Evolutionary conservation across 1,284 basidiomycete genomes (phyloP).

Genomic region (Malassezia restricta): DNA sequence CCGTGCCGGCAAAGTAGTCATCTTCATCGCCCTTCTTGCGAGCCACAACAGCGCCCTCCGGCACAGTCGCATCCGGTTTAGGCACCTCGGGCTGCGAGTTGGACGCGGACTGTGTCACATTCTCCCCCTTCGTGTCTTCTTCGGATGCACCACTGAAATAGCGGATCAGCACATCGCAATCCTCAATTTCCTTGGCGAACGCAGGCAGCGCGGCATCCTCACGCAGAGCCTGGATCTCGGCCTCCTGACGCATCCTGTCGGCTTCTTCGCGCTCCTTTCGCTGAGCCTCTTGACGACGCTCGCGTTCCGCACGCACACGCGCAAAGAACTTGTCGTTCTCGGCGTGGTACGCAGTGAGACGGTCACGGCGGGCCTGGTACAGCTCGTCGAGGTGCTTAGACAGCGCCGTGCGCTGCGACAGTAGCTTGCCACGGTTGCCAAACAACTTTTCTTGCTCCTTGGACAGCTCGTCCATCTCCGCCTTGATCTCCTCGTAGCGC

Average conservation of each 20-base stretch:
- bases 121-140: conserved; percentile 31
- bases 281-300: conserved; percentile 60
- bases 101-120: conserved; percentile 19
- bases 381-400: conserved; percentile 54
- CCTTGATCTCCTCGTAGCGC: conserved; percentile 68
- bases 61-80: conserved; percentile 55
- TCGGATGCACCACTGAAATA: conserved; percentile 55
- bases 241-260: conserved; percentile 70
- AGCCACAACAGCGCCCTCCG: conserved; percentile 58
- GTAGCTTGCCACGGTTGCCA: conserved; percentile 68
- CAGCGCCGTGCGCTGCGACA: conserved; percentile 70
- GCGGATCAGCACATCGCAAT: conserved; percentile 86
- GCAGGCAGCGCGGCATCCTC: conserved; percentile 86
- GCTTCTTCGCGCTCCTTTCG: conserved; percentile 70
- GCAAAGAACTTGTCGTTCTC: conserved; percentile 39
- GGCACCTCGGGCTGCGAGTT: conserved; percentile 70
- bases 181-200: conserved; percentile 85
- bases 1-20: conserved; percentile 63
- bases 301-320: conserved; percentile 36
- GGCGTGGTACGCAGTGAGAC: conserved; percentile 33
- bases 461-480: conserved; percentile 74
- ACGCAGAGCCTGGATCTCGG: conserved; percentile 65
- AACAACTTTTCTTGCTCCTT: conserved; percentile 75
- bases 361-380: conserved; percentile 66
- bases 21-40: conserved; percentile 73